These are phyloP conservation scores for Diophrys sp. DNA, from an alignment of 73 alveolate species.

Conservation along the genomic window DNA sequence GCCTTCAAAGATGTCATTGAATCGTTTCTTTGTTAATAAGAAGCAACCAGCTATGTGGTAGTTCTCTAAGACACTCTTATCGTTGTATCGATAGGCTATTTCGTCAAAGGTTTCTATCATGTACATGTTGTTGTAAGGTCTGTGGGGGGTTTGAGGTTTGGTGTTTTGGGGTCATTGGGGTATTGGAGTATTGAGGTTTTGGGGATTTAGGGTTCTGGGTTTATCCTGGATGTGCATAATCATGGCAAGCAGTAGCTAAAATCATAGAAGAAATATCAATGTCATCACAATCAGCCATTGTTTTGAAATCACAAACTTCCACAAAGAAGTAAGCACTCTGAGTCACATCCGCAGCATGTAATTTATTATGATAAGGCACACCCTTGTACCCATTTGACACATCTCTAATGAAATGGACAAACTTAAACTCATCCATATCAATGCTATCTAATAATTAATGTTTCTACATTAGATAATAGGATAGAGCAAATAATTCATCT, in stretches of 20 bases:
- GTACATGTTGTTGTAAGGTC: constrained; percentile 53
- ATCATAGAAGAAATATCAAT: constrained; percentile 34
- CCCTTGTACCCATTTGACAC: constrained; percentile 5
- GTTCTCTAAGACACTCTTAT: constrained; percentile 70
- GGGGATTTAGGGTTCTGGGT: too few species aligned
- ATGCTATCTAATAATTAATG: not conserved
- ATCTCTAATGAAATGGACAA: not conserved
- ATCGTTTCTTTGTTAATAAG: constrained; percentile 46
- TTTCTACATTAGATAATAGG: not conserved
- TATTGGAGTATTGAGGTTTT: too few species aligned
- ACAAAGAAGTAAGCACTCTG: constrained; percentile 47
- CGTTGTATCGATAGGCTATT: constrained; percentile 56
- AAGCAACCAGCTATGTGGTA: constrained; percentile 59
- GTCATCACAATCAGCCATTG: constrained; percentile 18
- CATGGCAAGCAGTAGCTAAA: constrained; percentile 54
- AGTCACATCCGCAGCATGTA: constrained; percentile 72
- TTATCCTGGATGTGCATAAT: constrained; percentile 55
- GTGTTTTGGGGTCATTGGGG: too few species aligned
- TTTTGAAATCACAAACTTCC: constrained; percentile 27
- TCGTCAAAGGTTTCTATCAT: constrained; percentile 45
- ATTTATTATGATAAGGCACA: constrained; percentile 61
- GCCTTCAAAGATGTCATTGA: constrained; percentile 44
- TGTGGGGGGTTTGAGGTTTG: too few species aligned
- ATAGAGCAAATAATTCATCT: not conserved
- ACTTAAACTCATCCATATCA: not conserved